phyloP scores from a whole-genome alignment of 1,139 yeast species.

The Meyerozyma elateridarum region DNA sequence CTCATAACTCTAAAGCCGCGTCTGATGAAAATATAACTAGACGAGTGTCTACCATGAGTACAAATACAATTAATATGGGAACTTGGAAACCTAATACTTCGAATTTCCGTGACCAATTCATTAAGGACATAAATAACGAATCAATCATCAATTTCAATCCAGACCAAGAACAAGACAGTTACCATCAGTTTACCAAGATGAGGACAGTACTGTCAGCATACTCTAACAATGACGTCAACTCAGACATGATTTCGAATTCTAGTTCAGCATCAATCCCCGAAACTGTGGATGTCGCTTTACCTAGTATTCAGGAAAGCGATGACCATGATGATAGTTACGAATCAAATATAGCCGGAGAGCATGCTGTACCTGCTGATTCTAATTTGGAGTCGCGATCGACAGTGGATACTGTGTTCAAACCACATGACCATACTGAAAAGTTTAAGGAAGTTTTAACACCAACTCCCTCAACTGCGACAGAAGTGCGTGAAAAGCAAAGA shows the following conservation, averaged over 20 bases:
- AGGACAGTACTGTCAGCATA: slow-evolving; percentile 19
- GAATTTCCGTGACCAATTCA: slow-evolving; percentile 46
- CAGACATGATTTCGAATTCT: slow-evolving; percentile 23
- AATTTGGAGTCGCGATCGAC: slow-evolving; percentile 1
- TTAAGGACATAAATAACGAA: slow-evolving; percentile 42
- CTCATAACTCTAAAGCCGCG: slow-evolving; percentile 3
- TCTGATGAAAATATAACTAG: slow-evolving; percentile 14
- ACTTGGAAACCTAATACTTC: slow-evolving; percentile 51
- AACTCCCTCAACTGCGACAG: slow-evolving; percentile 17
- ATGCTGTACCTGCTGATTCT: background rate
- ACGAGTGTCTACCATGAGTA: slow-evolving; percentile 35
- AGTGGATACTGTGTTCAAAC: slow-evolving; percentile 29
- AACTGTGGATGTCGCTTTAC: slow-evolving; percentile 39
- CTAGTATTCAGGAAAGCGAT: slow-evolving; percentile 32
- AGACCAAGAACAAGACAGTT: slow-evolving; percentile 19
- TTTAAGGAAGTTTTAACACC: slow-evolving; percentile 31
- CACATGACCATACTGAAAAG: slow-evolving; percentile 19
- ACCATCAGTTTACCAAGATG: slow-evolving; percentile 33
- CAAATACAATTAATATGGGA: slow-evolving; percentile 43
- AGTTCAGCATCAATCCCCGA: slow-evolving; percentile 38
- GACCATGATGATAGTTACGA: slow-evolving; percentile 19
- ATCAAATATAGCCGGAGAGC: background rate
- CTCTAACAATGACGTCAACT: slow-evolving; percentile 9
- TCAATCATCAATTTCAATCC: slow-evolving; percentile 32
- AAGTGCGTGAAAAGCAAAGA: slow-evolving; percentile 5